Evolutionary conservation across 2,329 filamentous ascomycete genomes (phyloP), one percentile per base, ranked within the genome.

Genomic region (Colletotrichum abscissum): DNA sequence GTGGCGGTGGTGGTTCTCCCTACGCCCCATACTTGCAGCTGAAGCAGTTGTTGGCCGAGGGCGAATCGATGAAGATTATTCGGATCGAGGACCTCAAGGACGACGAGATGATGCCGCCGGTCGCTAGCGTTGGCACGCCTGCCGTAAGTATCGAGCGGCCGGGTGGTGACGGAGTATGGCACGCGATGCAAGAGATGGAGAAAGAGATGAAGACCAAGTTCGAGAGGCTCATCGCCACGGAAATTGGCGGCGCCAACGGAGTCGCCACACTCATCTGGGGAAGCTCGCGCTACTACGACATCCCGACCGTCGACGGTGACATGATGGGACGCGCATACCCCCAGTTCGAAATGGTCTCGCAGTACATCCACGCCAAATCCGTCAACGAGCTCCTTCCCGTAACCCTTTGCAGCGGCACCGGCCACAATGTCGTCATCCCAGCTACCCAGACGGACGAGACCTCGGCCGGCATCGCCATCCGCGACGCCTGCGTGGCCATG

Each of bases 181-280:
- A 75, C 7, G 73, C 74, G 6, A 67, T 73, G 60, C 73, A 64
- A 33, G 66, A 72, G 19, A 69, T 75, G 69, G 62, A 67, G 54
- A 72, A 59, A 22, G 57, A 71, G 57, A 67, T 49, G 63, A 42
- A 38, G 57, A 72, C 63, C 0, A 66, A 26, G 58, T 72, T 71
- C 12, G 67, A 75, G 55, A 69, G 72, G 7, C 66, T 78, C 8
- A 73, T 79, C 11, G 72, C 75, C 5, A 74, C 78, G 2, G 79
- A 80, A 72, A 90, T 90, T 55, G 88, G 88, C 1, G 88, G 88
- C 1, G 84, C 84, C 4, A 90, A 90, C 72, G 88, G 88, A 0
- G 79, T 89, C 8, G 82, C 77, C 77, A 83, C 73, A 33, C 82
- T 78, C 79, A 83, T 76, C 78, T 84, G 67, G 79, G 84, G 67